Conservation (phyloP, 2,329 filamentous ascomycete genomes). For the Apiospora kogelbergensis region DNA sequence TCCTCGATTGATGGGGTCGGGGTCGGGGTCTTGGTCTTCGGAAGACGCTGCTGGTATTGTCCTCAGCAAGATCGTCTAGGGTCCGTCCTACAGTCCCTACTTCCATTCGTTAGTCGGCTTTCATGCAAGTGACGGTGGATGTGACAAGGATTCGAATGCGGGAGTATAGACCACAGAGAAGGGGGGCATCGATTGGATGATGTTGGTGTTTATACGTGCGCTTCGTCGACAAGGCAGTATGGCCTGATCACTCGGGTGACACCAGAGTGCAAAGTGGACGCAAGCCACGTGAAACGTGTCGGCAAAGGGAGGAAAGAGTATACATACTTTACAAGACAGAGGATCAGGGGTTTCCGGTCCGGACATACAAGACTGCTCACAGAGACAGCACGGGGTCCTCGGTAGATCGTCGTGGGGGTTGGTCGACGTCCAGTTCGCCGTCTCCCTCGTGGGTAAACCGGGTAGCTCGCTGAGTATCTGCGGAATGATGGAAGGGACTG, state of each 20-base stretch:
- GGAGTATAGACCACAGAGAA: neutral
- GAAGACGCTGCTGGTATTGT: neutral
- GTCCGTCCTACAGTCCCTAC: neutral
- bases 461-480: constrained; percentile 4
- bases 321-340: constrained; percentile 9
- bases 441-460: neutral
- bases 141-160: neutral
- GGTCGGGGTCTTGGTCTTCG: constrained; percentile 13
- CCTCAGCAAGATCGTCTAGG: neutral
- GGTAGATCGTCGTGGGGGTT: neutral
- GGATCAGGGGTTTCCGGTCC: constrained; percentile 9
- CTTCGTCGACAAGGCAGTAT: neutral
- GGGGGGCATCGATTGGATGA: neutral
- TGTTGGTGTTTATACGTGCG: neutral
- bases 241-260: neutral
- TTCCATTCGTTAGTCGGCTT: neutral
- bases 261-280: neutral
- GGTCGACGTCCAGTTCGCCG: constrained; percentile 8
- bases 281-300: constrained; percentile 7
- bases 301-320: neutral
- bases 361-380: constrained; percentile 7
- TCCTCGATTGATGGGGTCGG: constrained; percentile 26
- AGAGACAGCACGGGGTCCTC: neutral
- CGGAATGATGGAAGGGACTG: neutral
- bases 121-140: neutral